Evolutionary conservation across 139 green algal genomes (phyloP).

Genomic region (Yamagishiella unicocca): DNA sequence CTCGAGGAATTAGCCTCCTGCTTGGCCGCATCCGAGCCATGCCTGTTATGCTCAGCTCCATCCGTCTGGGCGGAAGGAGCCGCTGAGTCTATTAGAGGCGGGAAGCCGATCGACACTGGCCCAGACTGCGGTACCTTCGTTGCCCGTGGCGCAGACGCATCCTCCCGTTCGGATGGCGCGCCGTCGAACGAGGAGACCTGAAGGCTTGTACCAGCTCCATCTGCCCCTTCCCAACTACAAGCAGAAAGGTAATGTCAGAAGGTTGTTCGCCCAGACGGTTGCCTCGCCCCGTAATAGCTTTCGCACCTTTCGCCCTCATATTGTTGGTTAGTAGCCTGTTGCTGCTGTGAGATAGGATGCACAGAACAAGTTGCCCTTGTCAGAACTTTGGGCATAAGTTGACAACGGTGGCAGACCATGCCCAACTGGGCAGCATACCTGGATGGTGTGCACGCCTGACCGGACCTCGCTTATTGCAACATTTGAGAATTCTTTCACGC

Average conservation of each 20-base stretch:
- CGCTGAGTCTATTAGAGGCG: no score
- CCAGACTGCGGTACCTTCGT: no score
- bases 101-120: no score
- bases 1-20: background rate
- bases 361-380: no score
- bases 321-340: slow-evolving; percentile 13
- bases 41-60: background rate
- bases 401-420: background rate
- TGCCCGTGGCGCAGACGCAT: background rate
- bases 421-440: no score
- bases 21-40: background rate
- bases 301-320: background rate
- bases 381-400: background rate
- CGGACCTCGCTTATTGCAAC: slow-evolving; percentile 49
- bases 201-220: background rate
- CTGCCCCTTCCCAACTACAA: slow-evolving; percentile 8
- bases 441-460: slow-evolving; percentile 26
- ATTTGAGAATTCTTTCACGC: slow-evolving; percentile 56
- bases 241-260: background rate
- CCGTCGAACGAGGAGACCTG: background rate
- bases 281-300: background rate
- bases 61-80: background rate
- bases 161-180: background rate
- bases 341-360: background rate
- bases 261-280: no score